phyloP scores from a whole-genome alignment of 202 grass and related monocot genomes.

The Dendrocalamus latiflorus region DNA sequence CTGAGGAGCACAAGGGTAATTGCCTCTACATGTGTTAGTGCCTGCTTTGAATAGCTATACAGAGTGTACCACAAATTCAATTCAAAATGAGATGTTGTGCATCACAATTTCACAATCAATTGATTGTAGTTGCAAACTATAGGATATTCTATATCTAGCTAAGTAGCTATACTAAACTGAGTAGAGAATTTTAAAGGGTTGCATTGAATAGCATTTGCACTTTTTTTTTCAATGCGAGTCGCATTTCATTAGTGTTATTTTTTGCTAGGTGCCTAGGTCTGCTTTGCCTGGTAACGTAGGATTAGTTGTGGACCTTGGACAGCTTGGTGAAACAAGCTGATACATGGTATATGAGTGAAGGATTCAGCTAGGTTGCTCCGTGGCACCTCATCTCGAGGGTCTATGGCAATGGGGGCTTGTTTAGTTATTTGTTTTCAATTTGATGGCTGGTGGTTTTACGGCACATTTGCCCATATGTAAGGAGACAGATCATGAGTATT shows the following conservation, averaged over 20 bases:
- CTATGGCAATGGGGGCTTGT: not conserved
- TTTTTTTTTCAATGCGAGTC: not conserved
- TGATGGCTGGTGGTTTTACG: not conserved
- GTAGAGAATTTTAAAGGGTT: not conserved
- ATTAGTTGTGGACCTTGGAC: not conserved
- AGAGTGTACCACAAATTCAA: not conserved
- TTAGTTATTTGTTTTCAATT: not conserved
- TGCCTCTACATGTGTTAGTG: not conserved
- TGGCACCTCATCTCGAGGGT: not conserved
- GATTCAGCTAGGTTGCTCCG: not conserved
- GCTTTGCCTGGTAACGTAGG: not conserved
- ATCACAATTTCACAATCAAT: not conserved
- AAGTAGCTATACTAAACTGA: not conserved
- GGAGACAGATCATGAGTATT: not conserved
- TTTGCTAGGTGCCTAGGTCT: not conserved
- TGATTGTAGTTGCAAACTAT: not conserved
- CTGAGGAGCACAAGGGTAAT: slow-evolving; percentile 85
- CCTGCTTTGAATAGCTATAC: not conserved
- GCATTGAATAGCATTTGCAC: not conserved
- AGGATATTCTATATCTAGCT: not conserved
- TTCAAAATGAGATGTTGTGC: not conserved
- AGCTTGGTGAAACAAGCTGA: not conserved
- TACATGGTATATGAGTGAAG: not conserved
- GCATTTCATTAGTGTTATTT: not conserved
- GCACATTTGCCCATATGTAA: not conserved